These are phyloP conservation scores for Nigrospora sphaerica DNA, from an alignment of 2,329 filamentous ascomycete species.

Conservation along the genomic window DNA sequence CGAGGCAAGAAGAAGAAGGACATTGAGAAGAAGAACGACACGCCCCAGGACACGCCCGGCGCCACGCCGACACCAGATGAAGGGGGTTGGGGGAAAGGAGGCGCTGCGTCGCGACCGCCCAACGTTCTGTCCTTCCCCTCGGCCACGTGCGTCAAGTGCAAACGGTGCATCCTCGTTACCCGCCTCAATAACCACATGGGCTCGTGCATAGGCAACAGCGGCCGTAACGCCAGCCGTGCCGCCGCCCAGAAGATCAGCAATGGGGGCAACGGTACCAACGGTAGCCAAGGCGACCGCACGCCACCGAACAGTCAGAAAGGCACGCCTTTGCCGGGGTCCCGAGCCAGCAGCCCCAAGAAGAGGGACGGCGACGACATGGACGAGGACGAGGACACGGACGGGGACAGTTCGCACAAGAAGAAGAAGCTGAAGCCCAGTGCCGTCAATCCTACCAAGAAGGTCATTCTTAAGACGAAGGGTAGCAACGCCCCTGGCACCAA, in stretches of 20 bases:
- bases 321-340: constrained; percentile 48
- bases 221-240: constrained; percentile 54
- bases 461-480: constrained; percentile 47
- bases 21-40: constrained; percentile 52
- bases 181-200: constrained; percentile 63
- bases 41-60: constrained; percentile 33
- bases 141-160: constrained; percentile 61
- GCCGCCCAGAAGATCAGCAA: constrained; percentile 59
- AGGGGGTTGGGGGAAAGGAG: constrained; percentile 14
- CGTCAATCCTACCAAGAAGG: constrained; percentile 39
- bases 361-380: constrained; percentile 47
- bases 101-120: constrained; percentile 35
- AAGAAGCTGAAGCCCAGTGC: constrained; percentile 46
- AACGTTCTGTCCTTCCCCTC: constrained; percentile 60
- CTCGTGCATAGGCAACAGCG: constrained; percentile 60
- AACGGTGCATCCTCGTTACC: constrained; percentile 57
- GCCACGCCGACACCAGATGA: constrained; percentile 39
- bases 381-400: constrained; percentile 45
- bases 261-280: constrained; percentile 32
- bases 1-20: constrained; percentile 77
- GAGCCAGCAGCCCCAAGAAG: constrained; percentile 49
- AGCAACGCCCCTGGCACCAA: constrained; percentile 26
- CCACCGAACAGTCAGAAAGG: constrained; percentile 57
- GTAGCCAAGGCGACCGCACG: constrained; percentile 46
- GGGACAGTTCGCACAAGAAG: constrained; percentile 45